Conservation (phyloP, 345 rosid species). For the Cochlearia excelsa region DNA sequence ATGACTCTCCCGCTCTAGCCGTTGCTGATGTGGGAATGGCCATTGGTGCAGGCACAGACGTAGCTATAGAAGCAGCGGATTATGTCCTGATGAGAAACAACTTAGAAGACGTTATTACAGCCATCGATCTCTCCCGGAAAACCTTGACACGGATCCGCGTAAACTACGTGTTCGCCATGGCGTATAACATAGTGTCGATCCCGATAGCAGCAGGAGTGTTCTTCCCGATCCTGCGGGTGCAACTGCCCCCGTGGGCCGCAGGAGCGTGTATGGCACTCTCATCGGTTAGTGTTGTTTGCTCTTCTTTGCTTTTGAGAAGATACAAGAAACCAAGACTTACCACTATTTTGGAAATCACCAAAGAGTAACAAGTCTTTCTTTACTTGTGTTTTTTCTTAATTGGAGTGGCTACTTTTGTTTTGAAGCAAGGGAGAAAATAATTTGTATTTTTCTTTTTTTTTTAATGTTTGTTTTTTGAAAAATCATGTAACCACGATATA, state of each 20-base stretch:
- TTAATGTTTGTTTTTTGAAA: neutral
- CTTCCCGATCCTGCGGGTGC: slow-evolving; percentile 61
- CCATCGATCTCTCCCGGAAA: slow-evolving; percentile 89
- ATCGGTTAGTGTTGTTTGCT: slow-evolving; percentile 97
- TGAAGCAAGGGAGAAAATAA: too few relatives aligned
- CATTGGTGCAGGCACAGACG: slow-evolving; percentile 99
- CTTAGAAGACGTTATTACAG: slow-evolving; percentile 94
- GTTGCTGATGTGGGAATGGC: slow-evolving; percentile 99
- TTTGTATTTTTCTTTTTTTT: too few relatives aligned
- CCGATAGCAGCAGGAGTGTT: slow-evolving; percentile 91
- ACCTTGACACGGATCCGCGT: slow-evolving; percentile 74
- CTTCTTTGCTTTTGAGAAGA: slow-evolving; percentile 88
- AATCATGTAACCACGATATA: slow-evolving; percentile 24
- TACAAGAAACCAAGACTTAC: slow-evolving; percentile 92
- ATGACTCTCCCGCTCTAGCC: slow-evolving; percentile 96
- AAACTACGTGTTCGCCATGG: slow-evolving; percentile 93
- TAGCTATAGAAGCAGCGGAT: slow-evolving; percentile 97
- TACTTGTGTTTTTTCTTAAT: too few relatives aligned
- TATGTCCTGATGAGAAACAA: slow-evolving; percentile 94
- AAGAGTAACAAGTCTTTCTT: slow-evolving; percentile 43
- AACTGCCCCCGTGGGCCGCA: slow-evolving; percentile 94
- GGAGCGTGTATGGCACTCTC: slow-evolving; percentile 99
- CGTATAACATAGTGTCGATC: slow-evolving; percentile 76
- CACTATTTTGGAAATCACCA: slow-evolving; percentile 76
- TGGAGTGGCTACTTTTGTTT: neutral